Evolutionary conservation across 169 alveolate species (phyloP).

Genomic region (Cryptosporidium canis): DNA sequence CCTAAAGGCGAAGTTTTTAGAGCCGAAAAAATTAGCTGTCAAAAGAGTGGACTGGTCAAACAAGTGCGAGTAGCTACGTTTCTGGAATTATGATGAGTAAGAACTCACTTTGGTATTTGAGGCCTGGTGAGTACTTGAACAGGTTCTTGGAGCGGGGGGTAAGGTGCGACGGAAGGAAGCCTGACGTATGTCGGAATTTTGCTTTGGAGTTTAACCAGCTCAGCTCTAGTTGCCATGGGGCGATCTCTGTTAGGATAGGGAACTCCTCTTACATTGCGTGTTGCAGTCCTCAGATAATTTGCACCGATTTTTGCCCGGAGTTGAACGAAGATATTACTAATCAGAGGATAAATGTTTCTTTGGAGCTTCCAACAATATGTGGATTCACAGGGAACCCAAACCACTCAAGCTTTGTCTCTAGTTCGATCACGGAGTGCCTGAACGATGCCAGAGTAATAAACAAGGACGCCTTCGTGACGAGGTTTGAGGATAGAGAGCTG

Average conservation of each 20-base stretch:
- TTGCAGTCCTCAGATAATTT: conserved; percentile 12
- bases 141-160: conserved; percentile 47
- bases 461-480: conserved; percentile 21
- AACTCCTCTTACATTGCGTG: conserved; percentile 53
- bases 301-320: neutral
- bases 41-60: neutral
- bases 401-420: conserved; percentile 18
- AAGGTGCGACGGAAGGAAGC: conserved; percentile 64
- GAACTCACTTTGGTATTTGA: conserved; percentile 39
- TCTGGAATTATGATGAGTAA: neutral
- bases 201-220: neutral
- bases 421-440: conserved; percentile 40
- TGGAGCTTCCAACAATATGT: conserved; percentile 57
- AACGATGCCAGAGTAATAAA: conserved; percentile 43
- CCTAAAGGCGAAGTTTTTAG: neutral
- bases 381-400: conserved; percentile 46
- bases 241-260: conserved; percentile 43
- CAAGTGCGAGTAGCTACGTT: neutral
- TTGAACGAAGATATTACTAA: conserved; percentile 8
- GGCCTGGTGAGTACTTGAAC: conserved; percentile 59
- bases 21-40: neutral
- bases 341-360: conserved; percentile 32
- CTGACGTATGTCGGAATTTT: conserved; percentile 44
- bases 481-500: conserved; percentile 9
- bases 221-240: neutral